A percentile compares a stretch with the other conserved stretches of the same genome.
These are phyloP conservation scores for Pisolithus sp. DNA, from an alignment of 768 basidiomycete genomes.

Conservation along the genomic window DNA sequence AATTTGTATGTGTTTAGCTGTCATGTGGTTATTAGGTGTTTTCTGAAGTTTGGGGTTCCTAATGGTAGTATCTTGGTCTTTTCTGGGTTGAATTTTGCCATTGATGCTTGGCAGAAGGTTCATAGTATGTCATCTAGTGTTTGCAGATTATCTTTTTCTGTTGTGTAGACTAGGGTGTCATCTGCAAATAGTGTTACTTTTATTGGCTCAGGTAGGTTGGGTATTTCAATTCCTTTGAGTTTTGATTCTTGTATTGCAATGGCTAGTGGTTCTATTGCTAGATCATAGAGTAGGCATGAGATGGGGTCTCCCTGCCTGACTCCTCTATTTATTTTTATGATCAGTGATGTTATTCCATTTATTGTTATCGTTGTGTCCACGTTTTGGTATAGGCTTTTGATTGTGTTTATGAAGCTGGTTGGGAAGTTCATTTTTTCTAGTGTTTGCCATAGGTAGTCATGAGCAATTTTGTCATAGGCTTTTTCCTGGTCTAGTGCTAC, in stretches of 20 bases:
- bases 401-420: constrained; percentile 17
- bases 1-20: too few species aligned
- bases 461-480: constrained; percentile 31
- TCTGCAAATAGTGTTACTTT: constrained; percentile 22
- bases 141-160: constrained; percentile 10
- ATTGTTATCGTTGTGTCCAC: constrained; percentile 28
- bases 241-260: constrained; percentile 3
- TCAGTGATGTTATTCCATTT: constrained; percentile 16
- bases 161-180: constrained; percentile 18
- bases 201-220: constrained; percentile 4
- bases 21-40: too few species aligned
- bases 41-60: constrained; percentile 6
- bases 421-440: constrained; percentile 23
- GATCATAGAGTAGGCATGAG: too few species aligned
- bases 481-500: constrained; percentile 32
- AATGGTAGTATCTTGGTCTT: constrained; percentile 23
- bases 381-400: constrained; percentile 1
- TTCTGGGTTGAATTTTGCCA: constrained; percentile 13
- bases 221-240: constrained; percentile 16
- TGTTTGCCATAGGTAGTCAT: constrained; percentile 25
- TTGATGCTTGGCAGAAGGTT: constrained; percentile 26
- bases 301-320: constrained; percentile 31
- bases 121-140: constrained; percentile 24
- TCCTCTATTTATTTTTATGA: constrained; percentile 10
- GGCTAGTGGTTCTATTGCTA: constrained; percentile 17